Evolutionary conservation across 331 rosid species (phyloP), one percentile per base, ranked within the genome.

Genomic region (Malus hybrid): DNA sequence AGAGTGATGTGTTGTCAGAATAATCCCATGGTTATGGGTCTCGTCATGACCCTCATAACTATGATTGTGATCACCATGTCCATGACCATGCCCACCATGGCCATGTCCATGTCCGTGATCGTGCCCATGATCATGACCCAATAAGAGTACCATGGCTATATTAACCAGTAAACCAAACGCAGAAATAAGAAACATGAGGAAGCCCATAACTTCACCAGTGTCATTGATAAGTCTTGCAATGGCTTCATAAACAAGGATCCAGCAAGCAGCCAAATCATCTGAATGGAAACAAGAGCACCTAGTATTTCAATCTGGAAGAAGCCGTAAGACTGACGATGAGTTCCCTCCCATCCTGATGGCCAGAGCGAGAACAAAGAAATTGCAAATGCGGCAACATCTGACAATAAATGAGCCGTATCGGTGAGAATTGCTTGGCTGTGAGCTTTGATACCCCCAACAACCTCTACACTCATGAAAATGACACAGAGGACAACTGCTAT

Each of bases 261-360:
- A 10, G 89, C 85, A 74, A 85, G 89, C 77, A 87, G 91, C 91
- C 91, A 87, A 48, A 87, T 87, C 89, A 85, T 85, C 74, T 87
- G 89, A 46, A 87, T 87, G 29, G 91, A 87, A 76, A 87, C 86
- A 33, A 87, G 89, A 29, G 91, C 87, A 29, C 91, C 91, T 6
- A 87, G 66, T 36, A 87, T 87, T 72, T 87, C 89, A 28, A 87
- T 87, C 50, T 87, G 77, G 57, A 83, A 87, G 79, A 87, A 87
- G 24, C 91, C 91, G 28, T 87, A 87, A 3, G 91, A 83, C 44
- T 87, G 89, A 29, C 89, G 89, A 6, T 87, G 91, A 32, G 81
- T 87, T 58, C 86, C 89, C 76, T 87, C 91, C 91, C 91, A 87
- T 50, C 91, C 91, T 1, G 91, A 71, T 28, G 91, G 89, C 91